These are phyloP conservation scores for Echium plantagineum DNA, from an alignment of 257 asterid species.

Conservation along the genomic window DNA sequence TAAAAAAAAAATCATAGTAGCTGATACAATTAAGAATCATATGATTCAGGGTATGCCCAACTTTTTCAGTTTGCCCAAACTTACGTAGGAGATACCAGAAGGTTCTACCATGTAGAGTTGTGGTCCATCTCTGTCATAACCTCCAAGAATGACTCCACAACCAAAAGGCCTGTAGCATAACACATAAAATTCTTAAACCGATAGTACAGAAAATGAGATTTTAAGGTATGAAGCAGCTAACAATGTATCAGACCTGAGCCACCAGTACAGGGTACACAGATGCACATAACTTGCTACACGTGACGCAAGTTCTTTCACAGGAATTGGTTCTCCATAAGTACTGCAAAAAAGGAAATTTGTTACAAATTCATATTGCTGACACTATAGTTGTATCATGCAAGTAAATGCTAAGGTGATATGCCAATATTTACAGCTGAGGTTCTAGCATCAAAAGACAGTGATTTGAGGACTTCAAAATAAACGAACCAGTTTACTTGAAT, in stretches of 20 bases:
- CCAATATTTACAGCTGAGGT: too few relatives aligned
- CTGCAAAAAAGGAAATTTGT: conserved; percentile 23
- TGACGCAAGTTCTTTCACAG: conserved; percentile 81
- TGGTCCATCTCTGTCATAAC: conserved; percentile 95
- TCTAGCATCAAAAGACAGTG: too few relatives aligned
- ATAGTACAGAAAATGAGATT: conserved; percentile 1
- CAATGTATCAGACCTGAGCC: conserved; percentile 65
- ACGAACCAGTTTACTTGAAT: too few relatives aligned
- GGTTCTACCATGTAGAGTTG: conserved; percentile 87
- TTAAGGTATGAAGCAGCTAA: not conserved
- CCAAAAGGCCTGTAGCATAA: conserved; percentile 68
- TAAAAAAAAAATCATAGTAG: not conserved
- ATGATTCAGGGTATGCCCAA: not conserved
- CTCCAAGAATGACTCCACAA: conserved; percentile 84
- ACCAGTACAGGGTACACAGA: conserved; percentile 91
- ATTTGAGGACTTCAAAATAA: too few relatives aligned
- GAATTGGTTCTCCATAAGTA: conserved; percentile 70
- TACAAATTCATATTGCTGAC: too few relatives aligned
- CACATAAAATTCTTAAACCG: not conserved
- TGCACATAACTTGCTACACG: conserved; percentile 96
- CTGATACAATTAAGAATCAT: not conserved
- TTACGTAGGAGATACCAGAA: conserved; percentile 76
- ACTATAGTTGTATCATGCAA: too few relatives aligned
- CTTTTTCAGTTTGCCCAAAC: conserved; percentile 17
- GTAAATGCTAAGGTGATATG: too few relatives aligned